Evolutionary conservation across 78 protist species (phyloP).

Genomic region (Mantamonas sphyraenae): DNA sequence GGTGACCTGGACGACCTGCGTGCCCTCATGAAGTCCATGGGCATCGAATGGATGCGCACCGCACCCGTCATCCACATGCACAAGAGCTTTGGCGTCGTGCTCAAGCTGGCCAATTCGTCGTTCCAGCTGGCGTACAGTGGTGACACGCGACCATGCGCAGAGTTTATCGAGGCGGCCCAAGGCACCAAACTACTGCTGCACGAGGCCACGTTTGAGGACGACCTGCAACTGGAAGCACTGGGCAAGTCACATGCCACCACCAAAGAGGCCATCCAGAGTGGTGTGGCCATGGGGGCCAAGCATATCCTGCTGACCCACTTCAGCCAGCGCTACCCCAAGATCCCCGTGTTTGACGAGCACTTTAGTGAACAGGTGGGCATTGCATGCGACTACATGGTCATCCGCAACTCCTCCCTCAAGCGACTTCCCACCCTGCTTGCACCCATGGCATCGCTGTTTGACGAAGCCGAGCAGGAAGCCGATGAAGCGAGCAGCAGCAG

Average conservation of each 20-base stretch:
- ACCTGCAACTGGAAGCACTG: constrained; percentile 1
- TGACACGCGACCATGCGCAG: constrained; percentile 79
- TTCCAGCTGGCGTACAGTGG: constrained; percentile 59
- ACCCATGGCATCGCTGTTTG: not conserved
- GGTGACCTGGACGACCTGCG: too few species aligned
- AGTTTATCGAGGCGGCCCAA: constrained; percentile 25
- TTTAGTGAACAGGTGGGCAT: not conserved
- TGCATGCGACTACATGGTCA: constrained; percentile 23
- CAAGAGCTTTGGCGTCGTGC: constrained; percentile 48
- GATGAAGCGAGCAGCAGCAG: not conserved
- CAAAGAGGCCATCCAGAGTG: constrained; percentile 51
- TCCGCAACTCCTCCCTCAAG: not conserved
- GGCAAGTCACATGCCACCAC: constrained; percentile 11
- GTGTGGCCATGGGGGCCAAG: constrained; percentile 58
- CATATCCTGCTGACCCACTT: constrained; percentile 72
- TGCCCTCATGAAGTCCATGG: not conserved
- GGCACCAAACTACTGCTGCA: constrained; percentile 67
- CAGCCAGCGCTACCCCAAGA: constrained; percentile 78
- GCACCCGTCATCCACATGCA: constrained; percentile 55
- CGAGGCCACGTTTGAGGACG: constrained; percentile 88
- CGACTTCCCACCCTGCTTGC: not conserved
- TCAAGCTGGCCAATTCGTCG: constrained; percentile 7
- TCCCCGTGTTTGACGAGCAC: constrained; percentile 12
- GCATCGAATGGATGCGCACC: not conserved
- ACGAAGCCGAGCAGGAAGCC: not conserved